These are phyloP conservation scores for Circinella minor DNA, from an alignment of 371 early-diverging fungal species.

Conservation along the genomic window DNA sequence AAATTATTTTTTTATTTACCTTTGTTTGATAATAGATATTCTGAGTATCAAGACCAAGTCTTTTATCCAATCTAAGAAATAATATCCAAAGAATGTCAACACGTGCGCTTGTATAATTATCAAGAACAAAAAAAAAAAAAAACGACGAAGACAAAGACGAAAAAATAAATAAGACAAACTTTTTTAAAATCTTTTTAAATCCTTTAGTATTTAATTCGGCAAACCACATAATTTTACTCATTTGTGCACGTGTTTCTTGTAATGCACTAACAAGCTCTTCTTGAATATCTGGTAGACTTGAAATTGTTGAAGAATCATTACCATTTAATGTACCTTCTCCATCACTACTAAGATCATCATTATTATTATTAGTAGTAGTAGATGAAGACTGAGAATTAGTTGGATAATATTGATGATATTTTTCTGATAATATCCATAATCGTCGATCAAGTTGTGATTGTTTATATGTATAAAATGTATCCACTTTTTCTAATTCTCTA, in stretches of 20 bases:
- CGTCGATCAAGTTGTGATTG: conserved; percentile 64
- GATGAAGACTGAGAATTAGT: not conserved
- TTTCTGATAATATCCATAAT: conserved; percentile 64
- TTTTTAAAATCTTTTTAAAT: conserved; percentile 74
- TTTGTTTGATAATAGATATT: conserved; percentile 61
- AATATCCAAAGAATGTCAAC: conserved; percentile 9
- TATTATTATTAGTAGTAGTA: conserved; percentile 16
- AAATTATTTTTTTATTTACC: conserved; percentile 21
- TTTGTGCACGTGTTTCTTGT: conserved; percentile 62
- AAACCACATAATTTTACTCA: conserved; percentile 66
- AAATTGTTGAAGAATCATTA: conserved; percentile 10
- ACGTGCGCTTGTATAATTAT: not conserved
- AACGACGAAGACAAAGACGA: too few relatives aligned
- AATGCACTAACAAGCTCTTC: conserved; percentile 63
- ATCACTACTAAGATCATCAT: conserved; percentile 12
- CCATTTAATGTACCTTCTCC: not conserved
- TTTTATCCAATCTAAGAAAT: conserved; percentile 65
- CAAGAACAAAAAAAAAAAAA: too few relatives aligned
- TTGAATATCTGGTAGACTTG: conserved; percentile 31
- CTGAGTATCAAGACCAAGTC: conserved; percentile 50
- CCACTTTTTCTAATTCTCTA: conserved; percentile 72
- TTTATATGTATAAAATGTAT: conserved; percentile 67
- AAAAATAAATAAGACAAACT: conserved; percentile 42
- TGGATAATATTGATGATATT: conserved; percentile 42
- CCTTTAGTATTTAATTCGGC: conserved; percentile 71